Percentiles rank a stretch among this genome's conserved stretches.
Conservation (phyloP, 306 rosid species). For the Quercus suber region DNA sequence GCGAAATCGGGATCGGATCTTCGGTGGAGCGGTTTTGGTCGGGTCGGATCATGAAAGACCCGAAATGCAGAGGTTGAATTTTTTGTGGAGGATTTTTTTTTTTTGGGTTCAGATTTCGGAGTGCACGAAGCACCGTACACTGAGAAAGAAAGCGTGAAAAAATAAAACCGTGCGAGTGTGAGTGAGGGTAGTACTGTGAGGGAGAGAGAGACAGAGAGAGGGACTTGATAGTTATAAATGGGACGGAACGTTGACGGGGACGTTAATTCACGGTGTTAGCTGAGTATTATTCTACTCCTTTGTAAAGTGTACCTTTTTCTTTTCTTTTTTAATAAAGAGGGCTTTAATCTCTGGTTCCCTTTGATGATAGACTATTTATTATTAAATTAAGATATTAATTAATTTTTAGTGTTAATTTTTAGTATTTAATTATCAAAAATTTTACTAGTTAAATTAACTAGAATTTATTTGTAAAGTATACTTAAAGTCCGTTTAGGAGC, state of each 20-base stretch:
- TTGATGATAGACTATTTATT: too few species aligned
- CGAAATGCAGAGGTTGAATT: neutral
- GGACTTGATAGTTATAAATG: neutral
- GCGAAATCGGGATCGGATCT: slow-evolving; percentile 18
- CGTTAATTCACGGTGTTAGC: neutral
- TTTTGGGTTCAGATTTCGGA: neutral
- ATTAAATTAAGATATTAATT: neutral
- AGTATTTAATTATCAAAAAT: accelerated
- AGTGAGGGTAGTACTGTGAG: neutral
- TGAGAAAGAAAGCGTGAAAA: neutral
- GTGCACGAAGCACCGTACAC: neutral
- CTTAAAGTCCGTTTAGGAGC: accelerated
- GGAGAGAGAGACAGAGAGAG: neutral
- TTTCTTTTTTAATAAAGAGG: too few species aligned
- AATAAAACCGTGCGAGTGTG: neutral
- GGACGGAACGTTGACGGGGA: neutral
- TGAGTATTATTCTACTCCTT: neutral
- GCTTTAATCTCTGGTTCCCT: neutral
- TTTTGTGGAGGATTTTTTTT: too few species aligned
- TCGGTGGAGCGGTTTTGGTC: neutral
- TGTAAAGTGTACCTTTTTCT: too few species aligned
- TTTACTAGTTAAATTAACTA: accelerated
- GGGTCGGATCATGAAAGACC: neutral
- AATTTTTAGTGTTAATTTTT: too few species aligned
- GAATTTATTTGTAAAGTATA: accelerated